phyloP scores from a whole-genome alignment of 345 rosid species.

The Mercurialis annua region DNA sequence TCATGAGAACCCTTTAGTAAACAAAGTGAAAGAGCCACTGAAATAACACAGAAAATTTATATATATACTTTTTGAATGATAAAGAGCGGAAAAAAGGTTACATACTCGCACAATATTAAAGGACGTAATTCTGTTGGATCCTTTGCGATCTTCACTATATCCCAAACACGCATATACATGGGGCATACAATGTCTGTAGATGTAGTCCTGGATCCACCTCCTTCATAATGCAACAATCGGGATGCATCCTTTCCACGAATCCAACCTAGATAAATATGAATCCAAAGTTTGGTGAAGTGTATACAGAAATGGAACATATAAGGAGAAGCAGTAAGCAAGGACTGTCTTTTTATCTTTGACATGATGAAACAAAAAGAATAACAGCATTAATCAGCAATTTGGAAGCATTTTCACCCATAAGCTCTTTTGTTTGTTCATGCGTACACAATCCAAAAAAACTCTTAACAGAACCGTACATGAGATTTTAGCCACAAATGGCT shows the following conservation, averaged over 20 bases:
- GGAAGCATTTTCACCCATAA: background rate
- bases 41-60: background rate
- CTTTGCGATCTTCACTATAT: slow-evolving; percentile 89
- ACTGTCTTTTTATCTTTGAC: background rate
- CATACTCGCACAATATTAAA: slow-evolving; percentile 98
- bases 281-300: slow-evolving; percentile 14
- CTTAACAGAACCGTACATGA: no score
- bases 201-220: slow-evolving; percentile 88
- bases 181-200: slow-evolving; percentile 97
- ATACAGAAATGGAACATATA: background rate
- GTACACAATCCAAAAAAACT: background rate
- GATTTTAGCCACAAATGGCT: no score
- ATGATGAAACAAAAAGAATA: background rate
- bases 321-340: background rate
- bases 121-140: slow-evolving; percentile 86
- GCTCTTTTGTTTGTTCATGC: background rate
- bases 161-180: slow-evolving; percentile 99
- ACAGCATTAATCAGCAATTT: background rate
- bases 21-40: slow-evolving; percentile 17
- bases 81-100: slow-evolving; percentile 16
- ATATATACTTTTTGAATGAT: background rate
- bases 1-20: slow-evolving; percentile 17
- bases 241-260: slow-evolving; percentile 78
- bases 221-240: slow-evolving; percentile 86
- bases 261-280: slow-evolving; percentile 67